Evolutionary conservation across 495 filamentous ascomycete genomes (phyloP).

Genomic region (Podospora fimiseda): DNA sequence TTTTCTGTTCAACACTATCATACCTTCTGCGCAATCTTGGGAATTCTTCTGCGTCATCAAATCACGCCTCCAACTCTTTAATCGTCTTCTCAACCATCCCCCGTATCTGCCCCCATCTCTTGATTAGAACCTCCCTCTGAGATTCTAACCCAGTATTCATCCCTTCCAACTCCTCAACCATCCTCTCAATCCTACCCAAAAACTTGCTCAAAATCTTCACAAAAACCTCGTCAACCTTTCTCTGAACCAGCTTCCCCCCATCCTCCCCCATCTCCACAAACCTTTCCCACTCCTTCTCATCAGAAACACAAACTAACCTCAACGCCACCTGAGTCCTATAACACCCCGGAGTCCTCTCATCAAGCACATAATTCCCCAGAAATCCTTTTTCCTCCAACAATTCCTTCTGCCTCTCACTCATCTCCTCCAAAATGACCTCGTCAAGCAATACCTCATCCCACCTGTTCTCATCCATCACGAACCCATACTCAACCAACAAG

Average conservation of each 20-base stretch:
- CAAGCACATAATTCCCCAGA: constrained; percentile 62
- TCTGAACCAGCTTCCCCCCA: constrained; percentile 30
- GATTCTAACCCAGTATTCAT: constrained; percentile 10
- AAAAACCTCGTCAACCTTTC: constrained; percentile 25
- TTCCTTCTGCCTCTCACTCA: constrained; percentile 42
- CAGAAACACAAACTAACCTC: constrained; percentile 35
- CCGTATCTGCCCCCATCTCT: constrained; percentile 27
- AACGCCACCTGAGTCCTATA: constrained; percentile 69
- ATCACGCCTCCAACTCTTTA: constrained; percentile 14
- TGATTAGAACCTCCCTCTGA: constrained; percentile 18
- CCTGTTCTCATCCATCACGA: constrained; percentile 60
- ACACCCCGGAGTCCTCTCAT: constrained; percentile 50
- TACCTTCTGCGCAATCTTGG: no score
- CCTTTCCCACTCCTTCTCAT: constrained; percentile 30
- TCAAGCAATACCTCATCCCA: constrained; percentile 67
- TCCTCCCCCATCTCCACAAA: constrained; percentile 34
- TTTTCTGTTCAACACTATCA: no score
- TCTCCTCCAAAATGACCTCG: constrained; percentile 52
- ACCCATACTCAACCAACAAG: constrained; percentile 78
- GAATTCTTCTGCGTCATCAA: no score
- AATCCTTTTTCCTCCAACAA: constrained; percentile 54
- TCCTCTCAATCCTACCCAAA: constrained; percentile 7
- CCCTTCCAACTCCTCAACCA: constrained; percentile 9
- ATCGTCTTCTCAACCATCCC: constrained; percentile 19
- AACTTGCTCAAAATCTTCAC: constrained; percentile 18